Evolutionary conservation across 768 basidiomycete species (phyloP).

Genomic region (Galerina sulciceps): DNA sequence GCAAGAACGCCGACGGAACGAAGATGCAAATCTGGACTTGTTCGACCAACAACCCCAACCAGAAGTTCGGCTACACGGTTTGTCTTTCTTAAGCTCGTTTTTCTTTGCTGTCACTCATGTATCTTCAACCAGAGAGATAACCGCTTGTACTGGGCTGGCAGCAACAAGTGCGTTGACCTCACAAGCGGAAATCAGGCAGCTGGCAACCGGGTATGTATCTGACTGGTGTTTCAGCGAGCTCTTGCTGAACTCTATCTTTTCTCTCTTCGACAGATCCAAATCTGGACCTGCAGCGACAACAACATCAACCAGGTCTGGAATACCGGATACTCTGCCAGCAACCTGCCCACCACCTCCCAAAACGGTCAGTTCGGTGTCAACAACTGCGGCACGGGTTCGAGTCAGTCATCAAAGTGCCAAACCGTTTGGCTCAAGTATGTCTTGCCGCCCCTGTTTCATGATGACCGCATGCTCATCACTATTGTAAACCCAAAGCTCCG

Average conservation of each 20-base stretch:
- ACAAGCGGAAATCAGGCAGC: slow-evolving; percentile 40
- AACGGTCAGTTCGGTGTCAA: slow-evolving; percentile 69
- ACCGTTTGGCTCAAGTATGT: slow-evolving; percentile 68
- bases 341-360: slow-evolving; percentile 54
- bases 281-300: slow-evolving; percentile 44
- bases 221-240: background rate
- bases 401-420: slow-evolving; percentile 68
- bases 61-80: slow-evolving; percentile 52
- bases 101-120: background rate
- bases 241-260: background rate
- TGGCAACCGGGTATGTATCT: slow-evolving; percentile 44
- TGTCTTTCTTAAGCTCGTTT: slow-evolving; percentile 6
- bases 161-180: slow-evolving; percentile 55
- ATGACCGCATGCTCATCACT: background rate
- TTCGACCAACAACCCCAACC: slow-evolving; percentile 39
- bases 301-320: slow-evolving; percentile 61
- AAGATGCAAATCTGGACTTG: slow-evolving; percentile 61
- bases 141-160: slow-evolving; percentile 49
- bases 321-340: slow-evolving; percentile 45
- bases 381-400: slow-evolving; percentile 63
- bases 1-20: slow-evolving; percentile 44
- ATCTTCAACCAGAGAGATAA: slow-evolving; percentile 32
- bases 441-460: slow-evolving; percentile 21
- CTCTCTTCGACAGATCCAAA: slow-evolving; percentile 41
- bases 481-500: slow-evolving; percentile 39